phyloP scores from a whole-genome alignment of 106 monocot species.

The Triglochin maritima region DNA sequence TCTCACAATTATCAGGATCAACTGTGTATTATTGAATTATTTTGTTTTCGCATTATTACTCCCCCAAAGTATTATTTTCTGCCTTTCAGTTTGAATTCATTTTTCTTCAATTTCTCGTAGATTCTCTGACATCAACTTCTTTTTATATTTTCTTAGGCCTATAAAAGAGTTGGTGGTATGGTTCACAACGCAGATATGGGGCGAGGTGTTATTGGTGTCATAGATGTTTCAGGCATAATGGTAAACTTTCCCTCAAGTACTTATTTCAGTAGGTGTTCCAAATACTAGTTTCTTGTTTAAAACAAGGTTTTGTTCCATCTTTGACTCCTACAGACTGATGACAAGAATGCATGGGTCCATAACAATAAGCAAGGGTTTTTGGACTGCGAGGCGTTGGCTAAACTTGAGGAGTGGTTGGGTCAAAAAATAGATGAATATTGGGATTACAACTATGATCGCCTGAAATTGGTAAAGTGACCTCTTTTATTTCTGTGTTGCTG shows the following conservation, averaged over 20 bases:
- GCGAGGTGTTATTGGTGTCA: slow-evolving; percentile 63
- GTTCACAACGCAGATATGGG: slow-evolving; percentile 57
- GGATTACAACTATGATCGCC: slow-evolving; percentile 51
- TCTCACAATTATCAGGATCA: no score
- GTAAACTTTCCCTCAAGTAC: slow-evolving; percentile 13
- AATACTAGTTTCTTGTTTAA: background rate
- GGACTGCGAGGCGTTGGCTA: slow-evolving; percentile 68
- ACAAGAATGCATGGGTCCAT: slow-evolving; percentile 38
- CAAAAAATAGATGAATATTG: slow-evolving; percentile 45
- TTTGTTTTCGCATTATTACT: background rate
- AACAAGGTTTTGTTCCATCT: no score
- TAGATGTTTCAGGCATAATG: slow-evolving; percentile 54
- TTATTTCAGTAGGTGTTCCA: background rate
- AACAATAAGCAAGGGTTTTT: slow-evolving; percentile 83
- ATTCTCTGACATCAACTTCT: no score
- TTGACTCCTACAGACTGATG: slow-evolving; percentile 30
- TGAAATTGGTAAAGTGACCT: slow-evolving; percentile 36
- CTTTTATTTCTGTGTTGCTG: background rate
- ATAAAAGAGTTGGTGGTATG: slow-evolving; percentile 74
- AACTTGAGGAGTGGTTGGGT: slow-evolving; percentile 68
- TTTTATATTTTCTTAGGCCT: slow-evolving; percentile 37
- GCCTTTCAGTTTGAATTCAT: no score
- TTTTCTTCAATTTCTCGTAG: no score
- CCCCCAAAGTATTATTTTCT: no score
- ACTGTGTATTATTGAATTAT: background rate